A percentile compares a stretch with the other conserved stretches of the same genome.
phyloP scores from a whole-genome alignment of 1,284 basidiomycete species.

The Rhodotorula sp. region DNA sequence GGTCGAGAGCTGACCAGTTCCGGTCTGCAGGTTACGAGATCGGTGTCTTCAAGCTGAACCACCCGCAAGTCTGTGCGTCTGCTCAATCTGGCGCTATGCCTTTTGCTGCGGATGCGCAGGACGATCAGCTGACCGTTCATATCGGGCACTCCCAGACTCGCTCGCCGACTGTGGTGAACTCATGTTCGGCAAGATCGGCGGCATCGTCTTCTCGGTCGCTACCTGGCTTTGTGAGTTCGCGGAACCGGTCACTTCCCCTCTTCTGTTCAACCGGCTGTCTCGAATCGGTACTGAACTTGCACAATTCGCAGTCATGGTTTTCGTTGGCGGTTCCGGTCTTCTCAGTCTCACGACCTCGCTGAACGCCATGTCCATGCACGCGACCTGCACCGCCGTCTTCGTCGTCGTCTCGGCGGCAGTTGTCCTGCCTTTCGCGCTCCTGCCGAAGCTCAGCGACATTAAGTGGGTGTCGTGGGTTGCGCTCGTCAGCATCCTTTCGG shows the following conservation, averaged over 20 bases:
- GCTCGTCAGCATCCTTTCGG: conserved; percentile 23
- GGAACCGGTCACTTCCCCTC: no score
- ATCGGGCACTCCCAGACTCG: not conserved
- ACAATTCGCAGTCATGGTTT: conserved; percentile 6
- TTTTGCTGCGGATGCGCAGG: no score
- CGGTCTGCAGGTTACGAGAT: conserved; percentile 8
- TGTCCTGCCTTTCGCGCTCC: conserved; percentile 46
- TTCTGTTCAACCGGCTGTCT: not conserved
- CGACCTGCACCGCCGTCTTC: conserved; percentile 38
- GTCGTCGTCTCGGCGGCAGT: conserved; percentile 26
- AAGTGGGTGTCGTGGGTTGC: conserved; percentile 50
- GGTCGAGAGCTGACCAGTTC: no score
- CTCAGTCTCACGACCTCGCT: conserved; percentile 51
- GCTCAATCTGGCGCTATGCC: no score
- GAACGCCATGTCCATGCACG: conserved; percentile 49
- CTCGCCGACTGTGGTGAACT: conserved; percentile 22
- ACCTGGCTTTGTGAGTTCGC: conserved; percentile 15
- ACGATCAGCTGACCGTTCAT: not conserved
- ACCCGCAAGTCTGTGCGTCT: conserved; percentile 20
- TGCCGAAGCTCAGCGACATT: conserved; percentile 50
- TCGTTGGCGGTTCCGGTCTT: conserved; percentile 29
- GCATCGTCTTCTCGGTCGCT: conserved; percentile 21
- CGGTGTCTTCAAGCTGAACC: conserved; percentile 19
- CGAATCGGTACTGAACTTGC: not conserved
- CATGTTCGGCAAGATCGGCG: conserved; percentile 18